Base-by-base conservation (phyloP, 2,329 filamentous ascomycete genomes). In the Microcyclospora tardicrescens region DNA sequence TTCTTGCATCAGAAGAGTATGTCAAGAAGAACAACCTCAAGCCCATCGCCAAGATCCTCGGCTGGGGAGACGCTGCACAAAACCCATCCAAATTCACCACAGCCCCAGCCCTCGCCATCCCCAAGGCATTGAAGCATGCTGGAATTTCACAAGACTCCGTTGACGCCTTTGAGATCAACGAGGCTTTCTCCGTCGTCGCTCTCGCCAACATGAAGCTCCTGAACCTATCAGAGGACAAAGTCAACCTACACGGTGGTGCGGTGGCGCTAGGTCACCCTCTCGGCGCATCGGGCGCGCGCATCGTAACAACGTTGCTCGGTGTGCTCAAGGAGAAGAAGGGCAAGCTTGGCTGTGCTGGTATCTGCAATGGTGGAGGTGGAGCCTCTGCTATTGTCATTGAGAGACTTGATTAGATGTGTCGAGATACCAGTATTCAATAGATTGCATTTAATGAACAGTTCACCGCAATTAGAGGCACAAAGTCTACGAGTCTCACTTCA, bases 141-240 rank as follows among this genome's bases (percentile, higher is more conserved):
- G 83, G 84, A 46, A 67, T 98, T 45, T 74, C 77, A 41, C 73
- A 79, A 51, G 76, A 80, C 47, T 72, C 84, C 43, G 73, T 98
- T 42, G 89, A 96, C 57, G 91, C 78, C 53, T 98, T 91, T 63
- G 91, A 98, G 72, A 95, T 98, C 72, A 98, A 98, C 71, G 91
- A 98, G 72, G 91, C 91, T 32, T 98, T 98, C 72, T 91, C 84
- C 46, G 91, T 94, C 36, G 91, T 98, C 47, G 85, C 91, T 30
- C 74, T 98, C 37, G 87, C 91, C 50, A 98, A 98, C 71, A 78
- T 94, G 68, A 94, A 98, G 75, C 64, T 96, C 39, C 77, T 98
- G 31, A 73, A 71, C 45, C 67, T 98, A 41, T 70, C 71, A 47
- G 73, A 83, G 49, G 83, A 87, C 43, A 93, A 86, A 67, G 87